Conservation (phyloP, 106 monocot species). For the Ottelia alismoides region DNA sequence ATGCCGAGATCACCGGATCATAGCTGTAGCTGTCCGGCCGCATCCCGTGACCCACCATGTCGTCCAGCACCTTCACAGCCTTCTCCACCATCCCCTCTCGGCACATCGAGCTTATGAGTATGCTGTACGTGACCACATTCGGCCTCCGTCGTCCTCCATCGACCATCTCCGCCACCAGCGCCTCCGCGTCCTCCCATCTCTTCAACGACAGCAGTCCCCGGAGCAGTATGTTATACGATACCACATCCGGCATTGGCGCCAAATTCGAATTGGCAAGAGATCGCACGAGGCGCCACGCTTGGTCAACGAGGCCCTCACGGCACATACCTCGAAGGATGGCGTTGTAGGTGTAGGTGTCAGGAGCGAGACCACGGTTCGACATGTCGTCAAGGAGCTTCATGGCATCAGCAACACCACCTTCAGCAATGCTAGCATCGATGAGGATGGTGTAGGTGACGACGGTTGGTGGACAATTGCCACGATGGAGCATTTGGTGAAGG, state of each 20-base stretch:
- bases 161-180: constrained; percentile 34
- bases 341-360: constrained; percentile 40
- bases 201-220: constrained; percentile 15
- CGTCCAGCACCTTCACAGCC: constrained; percentile 38
- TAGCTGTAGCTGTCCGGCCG: constrained; percentile 49
- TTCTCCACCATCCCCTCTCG: constrained; percentile 30
- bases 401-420: constrained; percentile 19
- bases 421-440: constrained; percentile 33
- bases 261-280: not conserved
- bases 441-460: constrained; percentile 50
- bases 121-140: constrained; percentile 39
- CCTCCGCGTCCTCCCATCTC: constrained; percentile 31
- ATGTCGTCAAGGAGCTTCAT: constrained; percentile 38
- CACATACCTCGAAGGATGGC: constrained; percentile 46
- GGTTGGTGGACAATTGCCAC: constrained; percentile 28
- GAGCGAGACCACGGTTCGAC: constrained; percentile 15
- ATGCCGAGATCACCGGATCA: constrained; percentile 42
- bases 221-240: constrained; percentile 44
- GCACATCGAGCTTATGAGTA: constrained; percentile 42
- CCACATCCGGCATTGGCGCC: constrained; percentile 21
- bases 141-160: constrained; percentile 1
- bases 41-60: constrained; percentile 35
- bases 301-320: constrained; percentile 30
- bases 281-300: constrained; percentile 26
- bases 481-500: constrained; percentile 24